Evolutionary conservation across 257 asterid species (phyloP), one percentile per base, ranked within the genome.

Genomic region (Apocynum venetum): DNA sequence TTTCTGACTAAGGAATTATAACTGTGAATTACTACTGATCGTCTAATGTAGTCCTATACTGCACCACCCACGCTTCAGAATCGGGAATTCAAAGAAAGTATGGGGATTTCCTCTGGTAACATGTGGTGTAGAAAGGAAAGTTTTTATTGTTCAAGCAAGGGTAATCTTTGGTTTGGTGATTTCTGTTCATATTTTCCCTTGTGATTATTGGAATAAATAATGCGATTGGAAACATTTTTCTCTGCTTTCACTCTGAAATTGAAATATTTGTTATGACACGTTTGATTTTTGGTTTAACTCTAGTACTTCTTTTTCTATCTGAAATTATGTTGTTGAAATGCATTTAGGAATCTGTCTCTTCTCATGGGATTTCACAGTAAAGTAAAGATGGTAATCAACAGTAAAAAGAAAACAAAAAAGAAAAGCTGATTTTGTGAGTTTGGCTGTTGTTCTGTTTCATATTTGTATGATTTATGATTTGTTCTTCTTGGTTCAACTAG

Each of bases 81-180:
- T 59, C 55, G 60, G 67, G 20, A 71, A 35, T 76, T 65, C 55
- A 17, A 57, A 51, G 77, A 59, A 77, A 85, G 80, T 83, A 68
- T 57, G 77, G 84, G 74, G 76, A 57, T 79, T 73, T 74, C 53
- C 71, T 79, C 79, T 48, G 60, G 79, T 44, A 66, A 61, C 71
- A 55, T 40, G 72, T 43, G 60, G 61, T 49, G 64, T 59, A n/a
- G 48, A 64, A 25, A 40, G 55, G 78, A 72, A n/a, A 31, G 52
- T 69, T 46, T 41, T 31, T 51, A 47, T 77, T 77, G 48, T 55
- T 57, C 75, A 44, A 40, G 80, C 75, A n/a, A 53, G 67, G 59
- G 75, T 67, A 77, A 66, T 70, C 74, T 55, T 55, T 13, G 9
- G 49, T 25, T 35, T 74, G 55, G 36, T 66, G 19, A 1, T 53